Base-by-base conservation (phyloP, 805 yeast species). In the Candida michaelii region DNA sequence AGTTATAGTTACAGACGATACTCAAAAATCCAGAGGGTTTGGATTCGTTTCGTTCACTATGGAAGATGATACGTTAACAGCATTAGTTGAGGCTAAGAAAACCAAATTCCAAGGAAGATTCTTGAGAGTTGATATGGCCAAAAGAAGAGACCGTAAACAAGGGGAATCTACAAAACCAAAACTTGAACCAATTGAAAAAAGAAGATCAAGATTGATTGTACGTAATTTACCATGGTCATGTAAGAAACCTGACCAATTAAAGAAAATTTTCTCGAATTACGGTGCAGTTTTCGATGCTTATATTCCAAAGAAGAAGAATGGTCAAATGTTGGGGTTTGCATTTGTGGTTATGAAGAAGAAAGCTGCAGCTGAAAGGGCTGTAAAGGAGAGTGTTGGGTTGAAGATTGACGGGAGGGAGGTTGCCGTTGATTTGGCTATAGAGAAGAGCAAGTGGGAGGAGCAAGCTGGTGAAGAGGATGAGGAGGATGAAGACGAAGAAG, bases 181-280 rank as follows among this genome's bases (percentile, higher is more conserved):
- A 41, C 40, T 35, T 11, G 47, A 36, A 12, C 73, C 70, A 15
- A 73, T 77, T n/a, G 87, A 83, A 52, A 85, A 84, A 58, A 83
- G 96, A 62, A 79, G 84, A 51, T 90, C 98, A 2, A 80, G 96
- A 53, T 69, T 93, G 45, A 89, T 93, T 52, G 74, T 93, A 29
- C 77, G 99, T 58, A 93, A 93, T 60, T 76, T 93, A 63, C 99
- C 99, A 10, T 93, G 99, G 99, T 83, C 96, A 12, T 82, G 93
- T 35, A 80, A 91, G 58, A 81, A 83, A 46, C 83, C 95, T 4
- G 79, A 79, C 4, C 80, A 78, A 42, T 71, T 93, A 55, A 82
- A 77, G 56, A 82, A 82, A 52, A 56, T 81, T 6, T 93, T 93
- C 58, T 65, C 74, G 44, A 80, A 80, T 55, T 93, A 69, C 59